These are phyloP conservation scores for Trypanosoma conorhini DNA, from an alignment of 208 protist species.

Conservation along the genomic window DNA sequence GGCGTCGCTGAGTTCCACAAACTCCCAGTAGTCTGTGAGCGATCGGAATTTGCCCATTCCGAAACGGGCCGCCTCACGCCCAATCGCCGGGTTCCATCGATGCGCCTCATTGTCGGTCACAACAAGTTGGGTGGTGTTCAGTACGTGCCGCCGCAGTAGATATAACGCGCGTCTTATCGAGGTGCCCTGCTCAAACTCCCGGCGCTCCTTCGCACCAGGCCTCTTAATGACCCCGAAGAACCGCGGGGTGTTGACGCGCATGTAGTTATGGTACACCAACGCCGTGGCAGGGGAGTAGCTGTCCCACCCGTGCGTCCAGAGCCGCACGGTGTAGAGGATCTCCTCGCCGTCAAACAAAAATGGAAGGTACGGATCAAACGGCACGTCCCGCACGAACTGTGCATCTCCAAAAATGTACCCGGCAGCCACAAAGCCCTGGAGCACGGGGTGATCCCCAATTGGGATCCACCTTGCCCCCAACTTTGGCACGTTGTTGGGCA, in stretches of 20 bases:
- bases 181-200: constrained; percentile 4
- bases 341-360: constrained; percentile 96
- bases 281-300: constrained; percentile 72
- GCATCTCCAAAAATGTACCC: constrained; percentile 81
- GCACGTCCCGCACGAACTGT: constrained; percentile 73
- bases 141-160: constrained; percentile 36
- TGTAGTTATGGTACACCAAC: constrained; percentile 87
- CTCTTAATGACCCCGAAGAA: constrained; percentile 38
- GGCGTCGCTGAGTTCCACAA: constrained; percentile 58
- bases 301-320: constrained; percentile 91
- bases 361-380: constrained; percentile 93
- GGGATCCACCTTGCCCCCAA: constrained; percentile 50
- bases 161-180: constrained; percentile 51
- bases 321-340: constrained; percentile 76
- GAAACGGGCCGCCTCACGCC: constrained; percentile 39
- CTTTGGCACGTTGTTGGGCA: constrained; percentile 67
- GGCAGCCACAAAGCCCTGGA: constrained; percentile 72
- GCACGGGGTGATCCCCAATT: constrained; percentile 24
- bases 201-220: background rate
- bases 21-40: constrained; percentile 65
- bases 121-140: constrained; percentile 24
- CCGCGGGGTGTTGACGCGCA: constrained; percentile 42
- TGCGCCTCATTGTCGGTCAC: constrained; percentile 44
- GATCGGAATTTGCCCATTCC: constrained; percentile 56
- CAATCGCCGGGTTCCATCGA: constrained; percentile 27